A percentile compares a stretch with the other conserved stretches of the same genome.
Conservation (phyloP, 495 filamentous ascomycete species). For the Geoglossum glabrum region DNA sequence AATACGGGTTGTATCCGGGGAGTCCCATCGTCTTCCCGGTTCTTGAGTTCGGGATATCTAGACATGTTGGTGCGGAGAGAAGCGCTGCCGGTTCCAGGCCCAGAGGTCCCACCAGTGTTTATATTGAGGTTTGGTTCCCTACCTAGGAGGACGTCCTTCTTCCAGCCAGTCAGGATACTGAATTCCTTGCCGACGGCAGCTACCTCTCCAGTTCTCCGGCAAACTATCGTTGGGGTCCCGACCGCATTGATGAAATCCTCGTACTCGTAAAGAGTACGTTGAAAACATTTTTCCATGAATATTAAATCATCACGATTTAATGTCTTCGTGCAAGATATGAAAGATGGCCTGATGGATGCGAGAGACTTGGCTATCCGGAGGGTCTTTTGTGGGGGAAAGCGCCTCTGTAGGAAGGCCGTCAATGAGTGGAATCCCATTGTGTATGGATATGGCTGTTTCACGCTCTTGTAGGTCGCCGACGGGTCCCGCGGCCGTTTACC, state of each 20-base stretch:
- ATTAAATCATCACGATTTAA: slow-evolving; percentile 73
- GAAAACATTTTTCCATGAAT: slow-evolving; percentile 94
- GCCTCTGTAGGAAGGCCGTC: slow-evolving; percentile 56
- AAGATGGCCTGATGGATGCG: slow-evolving; percentile 73
- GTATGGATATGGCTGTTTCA: slow-evolving; percentile 80
- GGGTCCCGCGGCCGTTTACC: slow-evolving; percentile 46
- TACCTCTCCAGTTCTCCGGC: slow-evolving; percentile 78
- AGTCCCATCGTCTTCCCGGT: slow-evolving; percentile 6
- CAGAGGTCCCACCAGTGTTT: slow-evolving; percentile 36
- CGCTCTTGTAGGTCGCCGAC: slow-evolving; percentile 67
- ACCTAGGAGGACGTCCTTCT: slow-evolving; percentile 72
- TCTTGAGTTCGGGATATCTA: slow-evolving; percentile 4
- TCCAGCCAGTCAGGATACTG: slow-evolving; percentile 82
- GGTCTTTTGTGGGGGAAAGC: slow-evolving; percentile 48
- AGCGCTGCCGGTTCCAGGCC: slow-evolving; percentile 14
- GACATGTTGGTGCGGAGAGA: neutral
- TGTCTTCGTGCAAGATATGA: slow-evolving; percentile 71
- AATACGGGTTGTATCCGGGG: slow-evolving; percentile 54
- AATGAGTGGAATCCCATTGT: slow-evolving; percentile 76
- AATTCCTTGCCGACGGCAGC: slow-evolving; percentile 90
- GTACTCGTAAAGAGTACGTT: slow-evolving; percentile 78
- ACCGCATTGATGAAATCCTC: slow-evolving; percentile 76
- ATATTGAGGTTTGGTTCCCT: slow-evolving; percentile 77
- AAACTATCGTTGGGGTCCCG: slow-evolving; percentile 79
- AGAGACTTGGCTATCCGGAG: slow-evolving; percentile 70